Conservation (phyloP, 192 early-diverging fungal genomes). For the Glomus cerebriforme region DNA sequence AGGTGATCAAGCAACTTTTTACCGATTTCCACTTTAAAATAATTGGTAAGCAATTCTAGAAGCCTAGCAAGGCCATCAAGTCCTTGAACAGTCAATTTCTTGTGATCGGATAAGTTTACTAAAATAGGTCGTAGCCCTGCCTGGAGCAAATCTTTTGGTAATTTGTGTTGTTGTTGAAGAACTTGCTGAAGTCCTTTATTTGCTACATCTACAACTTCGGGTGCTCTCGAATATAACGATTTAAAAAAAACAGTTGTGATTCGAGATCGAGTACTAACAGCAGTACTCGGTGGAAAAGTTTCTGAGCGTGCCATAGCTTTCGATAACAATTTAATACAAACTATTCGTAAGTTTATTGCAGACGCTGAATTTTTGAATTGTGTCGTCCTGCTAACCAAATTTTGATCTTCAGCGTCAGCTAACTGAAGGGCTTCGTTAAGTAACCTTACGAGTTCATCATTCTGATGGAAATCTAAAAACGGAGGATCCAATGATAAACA, state of each 20-base stretch:
- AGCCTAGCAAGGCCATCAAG: conserved; percentile 94
- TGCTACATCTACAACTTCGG: conserved; percentile 93
- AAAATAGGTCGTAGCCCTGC: conserved; percentile 95
- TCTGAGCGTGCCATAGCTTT: conserved; percentile 91
- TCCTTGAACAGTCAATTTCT: conserved; percentile 86
- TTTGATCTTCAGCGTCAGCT: conserved; percentile 97
- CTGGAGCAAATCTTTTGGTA: conserved; percentile 94
- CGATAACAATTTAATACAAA: conserved; percentile 95
- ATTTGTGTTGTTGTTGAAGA: conserved; percentile 77
- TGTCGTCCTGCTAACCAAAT: conserved; percentile 78
- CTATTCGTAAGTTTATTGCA: conserved; percentile 86
- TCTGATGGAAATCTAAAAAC: conserved; percentile 73
- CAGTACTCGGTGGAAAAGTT: conserved; percentile 61
- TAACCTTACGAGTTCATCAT: conserved; percentile 87
- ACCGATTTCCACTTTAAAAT: conserved; percentile 99
- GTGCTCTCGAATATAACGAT: conserved; percentile 91
- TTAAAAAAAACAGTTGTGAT: conserved; percentile 99
- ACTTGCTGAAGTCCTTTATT: conserved; percentile 88
- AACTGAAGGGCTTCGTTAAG: conserved; percentile 90
- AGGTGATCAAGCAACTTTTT: conserved; percentile 96
- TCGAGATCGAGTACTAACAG: conserved; percentile 80
- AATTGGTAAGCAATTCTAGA: conserved; percentile 91
- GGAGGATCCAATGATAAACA: conserved; percentile 87
- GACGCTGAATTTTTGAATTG: conserved; percentile 82
- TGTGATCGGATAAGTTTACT: conserved; percentile 93